Conservation (phyloP, 2,329 filamentous ascomycete species). For the Colletotrichum tropicale region DNA sequence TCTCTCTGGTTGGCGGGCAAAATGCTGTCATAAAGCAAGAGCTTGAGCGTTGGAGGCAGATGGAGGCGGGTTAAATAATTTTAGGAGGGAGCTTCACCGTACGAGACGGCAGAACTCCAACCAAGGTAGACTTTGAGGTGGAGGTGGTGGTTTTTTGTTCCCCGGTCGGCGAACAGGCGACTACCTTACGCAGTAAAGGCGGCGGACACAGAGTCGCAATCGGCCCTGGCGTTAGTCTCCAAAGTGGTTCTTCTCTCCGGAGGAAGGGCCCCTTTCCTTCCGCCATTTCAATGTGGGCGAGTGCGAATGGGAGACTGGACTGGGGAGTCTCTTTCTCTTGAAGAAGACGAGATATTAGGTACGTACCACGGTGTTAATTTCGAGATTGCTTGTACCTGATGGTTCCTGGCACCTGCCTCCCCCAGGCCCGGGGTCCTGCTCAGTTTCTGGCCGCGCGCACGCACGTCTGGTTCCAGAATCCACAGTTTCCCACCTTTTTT, state of each 20-base stretch:
- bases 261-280: neutral
- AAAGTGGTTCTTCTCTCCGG: neutral
- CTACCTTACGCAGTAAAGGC: too few species aligned
- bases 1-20: neutral
- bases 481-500: neutral
- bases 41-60: neutral
- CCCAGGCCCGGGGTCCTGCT: neutral
- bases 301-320: neutral
- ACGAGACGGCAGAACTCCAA: neutral
- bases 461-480: constrained; percentile 14
- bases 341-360: neutral
- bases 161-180: neutral
- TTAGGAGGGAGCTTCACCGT: neutral
- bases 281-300: neutral
- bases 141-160: neutral
- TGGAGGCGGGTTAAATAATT: neutral
- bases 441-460: neutral
- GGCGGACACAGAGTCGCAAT: neutral
- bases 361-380: neutral
- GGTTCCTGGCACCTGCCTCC: neutral
- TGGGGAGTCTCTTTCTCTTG: neutral
- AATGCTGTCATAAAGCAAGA: neutral
- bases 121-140: neutral
- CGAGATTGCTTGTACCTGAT: neutral
- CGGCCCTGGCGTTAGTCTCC: neutral